Conservation (phyloP, 139 green algal species). For the Volvox reticuliferus region DNA sequence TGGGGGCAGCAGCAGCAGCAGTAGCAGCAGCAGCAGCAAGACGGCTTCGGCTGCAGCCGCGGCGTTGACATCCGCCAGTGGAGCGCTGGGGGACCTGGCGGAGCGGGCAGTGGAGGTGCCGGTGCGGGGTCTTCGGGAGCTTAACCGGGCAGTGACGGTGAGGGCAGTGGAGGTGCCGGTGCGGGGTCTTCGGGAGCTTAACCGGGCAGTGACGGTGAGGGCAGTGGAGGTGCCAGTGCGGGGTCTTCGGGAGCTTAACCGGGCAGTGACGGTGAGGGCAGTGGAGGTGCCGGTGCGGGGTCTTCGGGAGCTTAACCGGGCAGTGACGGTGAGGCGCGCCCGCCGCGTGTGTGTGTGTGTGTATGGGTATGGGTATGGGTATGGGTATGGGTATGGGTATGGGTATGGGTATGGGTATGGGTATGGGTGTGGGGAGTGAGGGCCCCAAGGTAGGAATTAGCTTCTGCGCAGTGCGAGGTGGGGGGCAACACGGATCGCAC, state of each 20-base stretch:
- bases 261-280: neutral
- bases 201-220: neutral
- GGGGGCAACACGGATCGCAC: no score
- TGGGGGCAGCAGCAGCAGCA: neutral
- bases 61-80: neutral
- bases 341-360: no score
- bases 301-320: no score
- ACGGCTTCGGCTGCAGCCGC: neutral
- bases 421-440: no score
- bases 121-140: slow-evolving; percentile 9
- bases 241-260: neutral
- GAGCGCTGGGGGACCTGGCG: neutral
- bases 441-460: no score
- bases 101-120: slow-evolving; percentile 25
- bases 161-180: neutral
- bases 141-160: slow-evolving; percentile 25
- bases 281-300: neutral
- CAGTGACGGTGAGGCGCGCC: neutral
- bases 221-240: neutral
- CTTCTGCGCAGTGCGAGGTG: no score
- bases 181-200: neutral
- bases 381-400: no score
- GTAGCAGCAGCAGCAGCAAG: neutral
- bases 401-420: no score
- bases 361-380: no score